A percentile compares a stretch with the other conserved stretches of the same genome.
Evolutionary conservation across 805 yeast genomes (phyloP).

Genomic region (Sugiyamaella americana): DNA sequence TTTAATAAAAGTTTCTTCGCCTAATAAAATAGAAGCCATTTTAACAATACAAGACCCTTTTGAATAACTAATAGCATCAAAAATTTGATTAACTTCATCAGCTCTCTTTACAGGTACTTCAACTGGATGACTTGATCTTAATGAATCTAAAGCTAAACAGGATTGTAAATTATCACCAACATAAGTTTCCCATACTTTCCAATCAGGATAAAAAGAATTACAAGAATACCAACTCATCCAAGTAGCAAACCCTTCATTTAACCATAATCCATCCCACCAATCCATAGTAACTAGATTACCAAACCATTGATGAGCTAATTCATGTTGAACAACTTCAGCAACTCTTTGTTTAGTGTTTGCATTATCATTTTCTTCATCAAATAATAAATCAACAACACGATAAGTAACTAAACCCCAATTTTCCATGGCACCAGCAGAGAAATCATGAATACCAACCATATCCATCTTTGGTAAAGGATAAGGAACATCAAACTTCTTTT

Average conservation of each 20-base stretch:
- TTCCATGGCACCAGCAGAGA: slow-evolving; percentile 86
- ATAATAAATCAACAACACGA: slow-evolving; percentile 54
- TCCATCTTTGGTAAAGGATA: slow-evolving; percentile 82
- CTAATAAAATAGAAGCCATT: slow-evolving; percentile 69
- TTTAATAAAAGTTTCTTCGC: slow-evolving; percentile 59
- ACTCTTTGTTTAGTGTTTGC: slow-evolving; percentile 60
- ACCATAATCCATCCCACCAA: slow-evolving; percentile 92
- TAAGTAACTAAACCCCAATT: slow-evolving; percentile 80
- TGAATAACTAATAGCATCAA: slow-evolving; percentile 73
- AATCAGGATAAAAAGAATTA: slow-evolving; percentile 65
- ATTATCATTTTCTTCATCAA: slow-evolving; percentile 64
- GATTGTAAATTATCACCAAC: slow-evolving; percentile 70
- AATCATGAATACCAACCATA: slow-evolving; percentile 70
- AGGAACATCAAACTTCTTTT: slow-evolving; percentile 56
- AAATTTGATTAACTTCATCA: slow-evolving; percentile 72
- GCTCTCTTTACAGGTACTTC: slow-evolving; percentile 78
- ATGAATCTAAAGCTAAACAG: slow-evolving; percentile 68
- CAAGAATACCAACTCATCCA: slow-evolving; percentile 73
- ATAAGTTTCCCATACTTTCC: slow-evolving; percentile 75
- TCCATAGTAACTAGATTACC: slow-evolving; percentile 86
- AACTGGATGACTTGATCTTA: slow-evolving; percentile 69
- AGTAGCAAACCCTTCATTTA: slow-evolving; percentile 86
- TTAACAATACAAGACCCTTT: slow-evolving; percentile 75
- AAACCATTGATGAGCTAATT: slow-evolving; percentile 88
- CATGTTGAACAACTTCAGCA: slow-evolving; percentile 78